Evolutionary conservation across 805 yeast genomes (phyloP), one percentile per base, ranked within the genome.

Genomic region (Lipomyces japonicus): DNA sequence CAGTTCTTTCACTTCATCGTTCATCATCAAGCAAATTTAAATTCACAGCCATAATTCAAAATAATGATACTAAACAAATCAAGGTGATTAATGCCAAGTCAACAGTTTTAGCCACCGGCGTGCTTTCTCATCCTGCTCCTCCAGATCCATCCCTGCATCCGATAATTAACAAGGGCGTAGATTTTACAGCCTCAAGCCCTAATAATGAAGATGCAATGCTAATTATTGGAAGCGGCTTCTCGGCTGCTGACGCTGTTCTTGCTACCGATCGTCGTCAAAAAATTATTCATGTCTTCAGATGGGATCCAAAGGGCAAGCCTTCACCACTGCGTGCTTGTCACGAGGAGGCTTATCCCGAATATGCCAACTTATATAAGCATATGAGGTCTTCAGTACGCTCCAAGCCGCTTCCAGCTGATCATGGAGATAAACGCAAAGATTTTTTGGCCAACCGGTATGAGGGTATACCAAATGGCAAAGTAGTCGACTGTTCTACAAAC

Each of bases 241-340:
- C 67, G 3, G 69, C 70, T 1, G 70, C 70, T 2, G 70, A 66
- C 24, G 64, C 65, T 3, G 55, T 66, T n/a, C 41, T 57, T 10
- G 35, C 54, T 3, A 31, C 35, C 7, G 50, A 57, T 6, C 14
- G 21, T 3, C 5, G 22, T 14, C 38, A 25, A 22, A 46, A 55
- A 16, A 39, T 51, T n/a, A 36, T 62, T 4, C 68, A 65, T 38
- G 42, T 65, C n/a, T 65, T 46, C 54, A 54, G 60, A 30, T 64
- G 68, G 67, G 55, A 51, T 23, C 54, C 53, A 2, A 43, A 48
- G 2, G 48, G 56, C 3, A 22, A 31, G 16, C 63, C 64, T 10
- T 60, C 63, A 12, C 66, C 65, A 18, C 48, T 66, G 28, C 47
- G 63, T 12, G 48, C 58, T 10, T 66, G 60, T 50, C 65, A 67